Evolutionary conservation across 169 alveolate species (phyloP), one percentile per base, ranked within the genome.

Genomic region (Eimeria tenella): DNA sequence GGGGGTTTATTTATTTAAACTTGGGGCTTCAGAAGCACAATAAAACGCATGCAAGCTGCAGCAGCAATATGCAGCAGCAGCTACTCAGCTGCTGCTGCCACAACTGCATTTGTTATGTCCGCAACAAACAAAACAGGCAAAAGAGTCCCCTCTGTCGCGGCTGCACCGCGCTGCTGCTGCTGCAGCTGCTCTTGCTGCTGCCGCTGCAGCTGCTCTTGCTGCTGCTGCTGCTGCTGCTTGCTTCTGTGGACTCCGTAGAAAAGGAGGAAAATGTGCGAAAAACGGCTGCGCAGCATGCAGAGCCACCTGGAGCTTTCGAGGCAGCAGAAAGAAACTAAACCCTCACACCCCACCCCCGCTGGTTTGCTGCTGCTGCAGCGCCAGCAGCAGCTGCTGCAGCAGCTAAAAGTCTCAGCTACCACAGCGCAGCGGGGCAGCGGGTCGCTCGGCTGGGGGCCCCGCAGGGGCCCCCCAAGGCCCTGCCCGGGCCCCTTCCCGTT

Each of bases 311-410:
- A 77, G 21, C 21, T 7, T n/a, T 77, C 87, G 60, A 77, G 87
- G 87, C 87, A 77, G 65, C 87, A 77, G 1, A 77, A n/a, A 49
- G 87, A 49, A 10, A 77, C 87, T 4, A 42, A 52, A n/a, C 49
- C 31, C 4, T 42, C 10, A 8, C 68, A 6, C 19, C 15, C 52
- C n/a, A 77, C 63, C 11, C 87, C 68, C 23, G 17, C 68, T 10
- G 31, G 87, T 42, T 65, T 50, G 70, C 87, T 53, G 60, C 87
- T 50, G 70, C 87, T 53, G 68, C 87, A 77, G 62, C 87, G 62
- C 87, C 87, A 77, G 87, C 87, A 77, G 87, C 87, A 77, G 87
- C 31, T 21, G 70, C 70, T 49, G 87, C 87, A 77, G 53, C 70
- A 77, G 13, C 49, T 10, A 52, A 77, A 77, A 5, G 70, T n/a